Base-by-base conservation (phyloP, 2,329 filamentous ascomycete genomes). In the Trichophyton schoenleinii region DNA sequence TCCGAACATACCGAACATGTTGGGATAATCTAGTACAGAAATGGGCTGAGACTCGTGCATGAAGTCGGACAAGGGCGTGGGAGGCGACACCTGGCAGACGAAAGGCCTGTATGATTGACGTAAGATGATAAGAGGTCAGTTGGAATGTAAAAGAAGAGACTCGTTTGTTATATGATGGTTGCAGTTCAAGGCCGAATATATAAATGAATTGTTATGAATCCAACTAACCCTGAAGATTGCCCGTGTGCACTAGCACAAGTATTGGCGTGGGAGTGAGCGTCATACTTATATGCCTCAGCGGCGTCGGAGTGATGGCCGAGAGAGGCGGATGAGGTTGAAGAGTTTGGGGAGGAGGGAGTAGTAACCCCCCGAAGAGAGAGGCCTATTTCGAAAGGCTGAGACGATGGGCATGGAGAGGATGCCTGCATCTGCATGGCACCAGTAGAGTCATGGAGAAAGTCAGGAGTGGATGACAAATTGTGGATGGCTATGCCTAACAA, bases 341-440 rank as follows among this genome's bases (percentile, higher is more conserved):
- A 31, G 28, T 31, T 53, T 22, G 49, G 18, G 49, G 22, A 28
- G 28, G 49, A 53, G 49, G 49, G 49, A 34, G 49, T 31, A 18
- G 49, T 53, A 53, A 53, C 49, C 15, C 49, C 49, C 49, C 49
- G 49, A 53, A 53, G 28, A 15, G 49, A 53, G 49, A 53, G 49
- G 49, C 22, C 49, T 41, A 58, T 58, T 58, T 42, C 55, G 55
- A 58, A 58, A 58, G 55, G 49, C 49, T 53, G 49, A 53, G 49
- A 53, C 49, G 49, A 53, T 53, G 49, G 18, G 18, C 44, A 48
- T 48, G 44, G 11, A 34, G 22, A 28, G 18, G 46, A 53, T 53
- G 49, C 49, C 49, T 53, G 49, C 49, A 53, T 53, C 49, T 53
- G 49, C 49, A 53, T 34, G 49, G 49, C 49, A 53, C 22, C 49